Evolutionary conservation across 2,329 filamentous ascomycete genomes (phyloP), one percentile per base, ranked within the genome.

Genomic region (Venturia effusa): DNA sequence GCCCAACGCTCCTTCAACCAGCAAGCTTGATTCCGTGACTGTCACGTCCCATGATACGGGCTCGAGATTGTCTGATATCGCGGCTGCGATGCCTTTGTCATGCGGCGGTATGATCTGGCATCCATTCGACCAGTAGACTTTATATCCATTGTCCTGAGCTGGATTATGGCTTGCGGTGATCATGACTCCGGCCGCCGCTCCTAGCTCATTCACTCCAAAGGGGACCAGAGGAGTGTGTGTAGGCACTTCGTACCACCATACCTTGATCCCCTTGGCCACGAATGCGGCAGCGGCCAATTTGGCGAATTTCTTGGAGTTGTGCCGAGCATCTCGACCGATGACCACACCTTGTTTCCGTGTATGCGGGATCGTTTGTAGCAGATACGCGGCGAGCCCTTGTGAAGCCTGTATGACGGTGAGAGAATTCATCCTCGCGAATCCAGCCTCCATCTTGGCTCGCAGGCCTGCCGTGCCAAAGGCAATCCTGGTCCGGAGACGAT

Each of bases 111-210:
- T 85, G 67, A 88, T 87, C 70, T 88, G 85, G 68, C 83, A 85
- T 2, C 84, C 85, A 69, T 86, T 87, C 19, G 76, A 77, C 76
- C 83, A 86, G 74, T 87, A 88, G 10, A 88, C 85, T 74, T 88
- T 88, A 74, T 87, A 87, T 24, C 85, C 85, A 69, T 87, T 87
- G 70, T 87, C 84, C 68, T 81, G 76, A 57, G 83, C 81, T 17
- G 84, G 84, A 68, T 88, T 87, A 72, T 86, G 84, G 69, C 83
- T 86, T 39, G 85, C 85, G 17, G 85, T 88, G 43, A 88, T 79
- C 84, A 88, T 87, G 37, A 88, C 76, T 24, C 85, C 85, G 54
- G 83, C 84, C 4, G 77, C 80, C 39, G 84, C 83, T 43, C 75
- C 72, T 63, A 83, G 76, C 63, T 80, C 72, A 7, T 75, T 77